These are phyloP conservation scores for Nicotiana knightiana DNA, from an alignment of 257 asterid genomes.

Conservation along the genomic window DNA sequence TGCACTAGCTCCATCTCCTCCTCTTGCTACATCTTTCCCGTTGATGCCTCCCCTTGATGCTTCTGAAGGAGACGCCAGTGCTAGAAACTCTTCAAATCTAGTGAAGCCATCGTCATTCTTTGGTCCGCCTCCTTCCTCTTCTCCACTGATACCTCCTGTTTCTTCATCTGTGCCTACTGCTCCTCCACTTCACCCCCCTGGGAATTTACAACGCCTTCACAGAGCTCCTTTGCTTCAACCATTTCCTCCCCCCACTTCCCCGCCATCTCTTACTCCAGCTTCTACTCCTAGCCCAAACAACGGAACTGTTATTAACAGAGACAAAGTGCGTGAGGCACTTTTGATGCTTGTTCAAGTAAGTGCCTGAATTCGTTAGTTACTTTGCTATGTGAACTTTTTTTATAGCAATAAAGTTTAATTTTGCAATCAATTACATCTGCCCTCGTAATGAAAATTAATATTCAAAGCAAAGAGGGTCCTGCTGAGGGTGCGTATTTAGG, in stretches of 20 bases:
- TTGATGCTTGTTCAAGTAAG: slow-evolving; percentile 76
- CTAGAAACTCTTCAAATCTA: slow-evolving; percentile 53
- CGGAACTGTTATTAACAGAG: slow-evolving; percentile 54
- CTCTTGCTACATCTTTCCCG: slow-evolving; percentile 44
- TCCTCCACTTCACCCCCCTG: slow-evolving; percentile 64
- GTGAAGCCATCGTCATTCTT: slow-evolving; percentile 86
- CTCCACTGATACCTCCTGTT: slow-evolving; percentile 56
- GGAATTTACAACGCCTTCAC: slow-evolving; percentile 54
- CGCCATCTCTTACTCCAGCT: slow-evolving; percentile 81
- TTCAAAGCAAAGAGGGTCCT: not conserved
- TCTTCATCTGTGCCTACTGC: slow-evolving; percentile 74
- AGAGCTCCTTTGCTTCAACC: slow-evolving; percentile 96
- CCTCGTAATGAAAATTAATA: not conserved
- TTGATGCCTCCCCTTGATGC: slow-evolving; percentile 51
- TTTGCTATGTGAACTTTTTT: not conserved
- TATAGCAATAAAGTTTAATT: not conserved
- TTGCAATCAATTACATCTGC: not conserved
- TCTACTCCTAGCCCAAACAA: slow-evolving; percentile 42
- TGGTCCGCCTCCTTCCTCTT: slow-evolving; percentile 55
- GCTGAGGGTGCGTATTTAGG: not conserved
- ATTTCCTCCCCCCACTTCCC: slow-evolving; percentile 95
- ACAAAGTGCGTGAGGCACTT: slow-evolving; percentile 81
- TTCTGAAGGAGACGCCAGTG: slow-evolving; percentile 32
- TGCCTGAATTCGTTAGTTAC: not conserved
- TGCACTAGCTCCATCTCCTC: slow-evolving; percentile 37